A percentile compares a stretch with the other conserved stretches of the same genome.
Evolutionary conservation across 1,139 yeast species (phyloP).

Genomic region (Sporopachydermia cereana): DNA sequence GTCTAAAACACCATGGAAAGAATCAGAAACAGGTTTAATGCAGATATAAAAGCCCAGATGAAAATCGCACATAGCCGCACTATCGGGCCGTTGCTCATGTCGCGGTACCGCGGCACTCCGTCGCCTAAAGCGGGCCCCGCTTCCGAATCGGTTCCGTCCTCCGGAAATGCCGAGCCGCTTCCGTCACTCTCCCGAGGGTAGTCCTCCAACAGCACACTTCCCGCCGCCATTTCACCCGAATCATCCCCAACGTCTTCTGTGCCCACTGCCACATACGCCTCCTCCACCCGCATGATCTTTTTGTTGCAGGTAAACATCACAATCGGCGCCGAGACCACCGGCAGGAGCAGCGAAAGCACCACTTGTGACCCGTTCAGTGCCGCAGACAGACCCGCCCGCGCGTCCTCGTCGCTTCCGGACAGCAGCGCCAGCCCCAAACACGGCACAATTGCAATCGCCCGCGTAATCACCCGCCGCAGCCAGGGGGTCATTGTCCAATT

Average conservation of each 20-base stretch:
- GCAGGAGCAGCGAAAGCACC: conserved; percentile 69
- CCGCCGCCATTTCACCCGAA: conserved; percentile 23
- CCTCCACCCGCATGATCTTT: conserved; percentile 61
- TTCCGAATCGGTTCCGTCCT: conserved; percentile 19
- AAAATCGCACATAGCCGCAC: conserved; percentile 34
- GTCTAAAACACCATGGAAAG: conserved; percentile 4
- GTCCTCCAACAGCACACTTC: conserved; percentile 11
- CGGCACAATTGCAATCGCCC: conserved; percentile 80
- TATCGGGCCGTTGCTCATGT: conserved; percentile 41
- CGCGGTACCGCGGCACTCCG: conserved; percentile 28
- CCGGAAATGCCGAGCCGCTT: no score
- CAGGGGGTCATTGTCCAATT: conserved; percentile 83
- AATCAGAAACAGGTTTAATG: not conserved
- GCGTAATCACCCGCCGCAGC: conserved; percentile 68
- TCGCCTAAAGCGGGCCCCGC: conserved; percentile 4
- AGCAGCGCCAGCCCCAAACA: conserved; percentile 68
- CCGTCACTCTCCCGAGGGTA: no score
- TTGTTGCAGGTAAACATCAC: conserved; percentile 72
- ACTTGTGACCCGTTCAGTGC: conserved; percentile 85
- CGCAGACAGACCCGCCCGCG: conserved; percentile 66
- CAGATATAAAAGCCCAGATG: conserved; percentile 37
- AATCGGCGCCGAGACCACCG: conserved; percentile 84
- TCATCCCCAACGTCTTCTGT: conserved; percentile 14
- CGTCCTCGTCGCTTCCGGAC: conserved; percentile 36
- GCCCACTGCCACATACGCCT: not conserved